phyloP scores from a whole-genome alignment of 2,329 filamentous ascomycete genomes.

The Mycogone perniciosa region DNA sequence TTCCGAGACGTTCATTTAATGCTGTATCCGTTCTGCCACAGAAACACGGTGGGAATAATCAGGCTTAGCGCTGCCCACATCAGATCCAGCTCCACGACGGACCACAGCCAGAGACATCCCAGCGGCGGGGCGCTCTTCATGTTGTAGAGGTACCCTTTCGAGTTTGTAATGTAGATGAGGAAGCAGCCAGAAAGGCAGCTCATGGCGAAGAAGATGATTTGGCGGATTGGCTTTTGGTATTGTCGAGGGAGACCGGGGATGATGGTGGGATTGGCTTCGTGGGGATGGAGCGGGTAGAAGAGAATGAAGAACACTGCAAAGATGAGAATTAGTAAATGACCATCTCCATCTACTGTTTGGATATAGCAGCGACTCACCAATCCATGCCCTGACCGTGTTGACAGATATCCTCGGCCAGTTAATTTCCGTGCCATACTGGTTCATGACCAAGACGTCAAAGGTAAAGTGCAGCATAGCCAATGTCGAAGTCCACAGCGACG shows the following conservation, averaged over 20 bases:
- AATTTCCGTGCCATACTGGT: slow-evolving; percentile 67
- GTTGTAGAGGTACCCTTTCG: slow-evolving; percentile 72
- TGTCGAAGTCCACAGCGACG: slow-evolving; percentile 52
- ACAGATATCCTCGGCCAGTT: slow-evolving; percentile 49
- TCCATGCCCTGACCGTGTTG: slow-evolving; percentile 47
- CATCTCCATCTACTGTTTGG: not conserved
- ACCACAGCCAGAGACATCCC: slow-evolving; percentile 89
- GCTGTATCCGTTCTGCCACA: slow-evolving; percentile 45
- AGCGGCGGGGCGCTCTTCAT: slow-evolving; percentile 90
- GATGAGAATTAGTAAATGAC: not conserved
- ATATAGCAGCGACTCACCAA: slow-evolving; percentile 36
- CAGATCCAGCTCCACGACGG: slow-evolving; percentile 78
- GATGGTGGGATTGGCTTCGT: slow-evolving; percentile 41
- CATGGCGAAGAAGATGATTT: slow-evolving; percentile 56
- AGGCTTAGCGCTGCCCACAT: slow-evolving; percentile 55
- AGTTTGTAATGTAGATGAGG: slow-evolving; percentile 75
- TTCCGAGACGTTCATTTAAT: slow-evolving; percentile 25
- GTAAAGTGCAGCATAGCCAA: slow-evolving; percentile 70
- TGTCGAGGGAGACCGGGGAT: slow-evolving; percentile 43
- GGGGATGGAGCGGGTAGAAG: slow-evolving; percentile 52
- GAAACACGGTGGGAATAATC: slow-evolving; percentile 36
- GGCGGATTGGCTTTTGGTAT: slow-evolving; percentile 44
- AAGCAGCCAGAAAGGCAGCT: slow-evolving; percentile 65
- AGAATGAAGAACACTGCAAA: slow-evolving; percentile 47
- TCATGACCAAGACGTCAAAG: slow-evolving; percentile 70